A percentile compares a stretch with the other conserved stretches of the same genome.
Evolutionary conservation across 257 asterid species (phyloP).

Genomic region (Schizonepeta tenuifolia): DNA sequence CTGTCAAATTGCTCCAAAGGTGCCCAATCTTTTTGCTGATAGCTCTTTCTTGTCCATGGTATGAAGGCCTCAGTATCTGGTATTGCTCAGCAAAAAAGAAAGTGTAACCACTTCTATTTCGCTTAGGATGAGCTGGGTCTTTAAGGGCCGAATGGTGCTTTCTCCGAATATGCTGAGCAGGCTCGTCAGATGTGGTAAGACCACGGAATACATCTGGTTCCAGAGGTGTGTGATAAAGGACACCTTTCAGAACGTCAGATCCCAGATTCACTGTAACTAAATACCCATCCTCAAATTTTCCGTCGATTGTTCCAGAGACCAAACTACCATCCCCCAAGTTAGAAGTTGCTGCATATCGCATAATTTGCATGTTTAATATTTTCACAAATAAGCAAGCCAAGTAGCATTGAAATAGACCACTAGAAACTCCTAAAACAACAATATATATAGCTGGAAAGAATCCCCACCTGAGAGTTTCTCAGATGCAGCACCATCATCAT

Average conservation of each 20-base stretch:
- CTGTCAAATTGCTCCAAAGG: conserved; percentile 78
- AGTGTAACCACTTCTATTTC: conserved; percentile 84
- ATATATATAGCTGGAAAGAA: conserved; percentile 20
- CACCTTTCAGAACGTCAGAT: conserved; percentile 72
- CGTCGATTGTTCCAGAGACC: conserved; percentile 83
- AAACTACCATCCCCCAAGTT: conserved; percentile 60
- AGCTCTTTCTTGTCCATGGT: conserved; percentile 87
- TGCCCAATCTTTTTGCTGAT: conserved; percentile 82
- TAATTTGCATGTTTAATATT: conserved; percentile 19
- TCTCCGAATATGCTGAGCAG: conserved; percentile 46
- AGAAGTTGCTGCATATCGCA: conserved; percentile 50
- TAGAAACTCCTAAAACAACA: neutral
- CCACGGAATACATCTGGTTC: conserved; percentile 43
- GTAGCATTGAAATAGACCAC: conserved; percentile 1
- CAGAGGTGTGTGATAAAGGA: conserved; percentile 69
- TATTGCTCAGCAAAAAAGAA: conserved; percentile 94
- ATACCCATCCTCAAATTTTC: conserved; percentile 87
- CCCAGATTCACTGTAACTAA: conserved; percentile 71
- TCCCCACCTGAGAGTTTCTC: conserved; percentile 61
- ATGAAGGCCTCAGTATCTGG: conserved; percentile 66
- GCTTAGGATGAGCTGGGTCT: conserved; percentile 80
- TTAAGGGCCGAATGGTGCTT: conserved; percentile 52
- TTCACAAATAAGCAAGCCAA: conserved; percentile 2
- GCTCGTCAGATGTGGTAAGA: conserved; percentile 39
- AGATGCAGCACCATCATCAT: conserved; percentile 46